A percentile compares a stretch with the other conserved stretches of the same genome.
Evolutionary conservation across 2,329 filamentous ascomycete species (phyloP).

Genomic region (Tolypocladium nubicola): DNA sequence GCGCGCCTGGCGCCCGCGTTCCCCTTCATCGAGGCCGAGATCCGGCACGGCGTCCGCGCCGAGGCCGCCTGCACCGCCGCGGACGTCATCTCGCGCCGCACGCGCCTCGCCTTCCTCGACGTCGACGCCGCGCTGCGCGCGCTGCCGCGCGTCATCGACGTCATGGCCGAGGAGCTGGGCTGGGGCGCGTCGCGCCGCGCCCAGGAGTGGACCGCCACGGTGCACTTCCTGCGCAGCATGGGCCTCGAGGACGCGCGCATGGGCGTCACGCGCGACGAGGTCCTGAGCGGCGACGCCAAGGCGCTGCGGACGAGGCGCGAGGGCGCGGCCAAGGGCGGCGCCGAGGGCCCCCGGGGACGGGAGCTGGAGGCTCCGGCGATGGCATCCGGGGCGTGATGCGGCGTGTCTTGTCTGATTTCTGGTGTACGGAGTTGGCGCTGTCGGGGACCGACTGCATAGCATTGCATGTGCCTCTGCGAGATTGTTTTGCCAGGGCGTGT

Average conservation of each 20-base stretch:
- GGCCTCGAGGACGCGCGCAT: constrained; percentile 22
- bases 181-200: constrained; percentile 53
- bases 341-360: neutral
- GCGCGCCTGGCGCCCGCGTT: constrained; percentile 54
- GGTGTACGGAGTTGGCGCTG: neutral
- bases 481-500: neutral
- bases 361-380: neutral
- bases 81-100: constrained; percentile 61
- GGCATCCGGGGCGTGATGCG: neutral
- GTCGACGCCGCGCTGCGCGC: constrained; percentile 59
- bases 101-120: constrained; percentile 65
- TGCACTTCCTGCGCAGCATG: constrained; percentile 34
- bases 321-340: neutral
- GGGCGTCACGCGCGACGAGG: constrained; percentile 10
- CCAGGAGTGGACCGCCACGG: constrained; percentile 41
- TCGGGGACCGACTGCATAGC: neutral
- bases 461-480: neutral
- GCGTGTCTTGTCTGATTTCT: neutral
- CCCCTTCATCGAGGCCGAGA: constrained; percentile 64
- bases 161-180: constrained; percentile 59
- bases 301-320: neutral
- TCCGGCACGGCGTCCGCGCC: constrained; percentile 60
- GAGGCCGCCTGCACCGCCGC: constrained; percentile 65
- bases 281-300: constrained; percentile 2
- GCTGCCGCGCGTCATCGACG: constrained; percentile 58